Evolutionary conservation across 2,329 filamentous ascomycete species (phyloP).

Genomic region (Coccinonectria pachysandricola): DNA sequence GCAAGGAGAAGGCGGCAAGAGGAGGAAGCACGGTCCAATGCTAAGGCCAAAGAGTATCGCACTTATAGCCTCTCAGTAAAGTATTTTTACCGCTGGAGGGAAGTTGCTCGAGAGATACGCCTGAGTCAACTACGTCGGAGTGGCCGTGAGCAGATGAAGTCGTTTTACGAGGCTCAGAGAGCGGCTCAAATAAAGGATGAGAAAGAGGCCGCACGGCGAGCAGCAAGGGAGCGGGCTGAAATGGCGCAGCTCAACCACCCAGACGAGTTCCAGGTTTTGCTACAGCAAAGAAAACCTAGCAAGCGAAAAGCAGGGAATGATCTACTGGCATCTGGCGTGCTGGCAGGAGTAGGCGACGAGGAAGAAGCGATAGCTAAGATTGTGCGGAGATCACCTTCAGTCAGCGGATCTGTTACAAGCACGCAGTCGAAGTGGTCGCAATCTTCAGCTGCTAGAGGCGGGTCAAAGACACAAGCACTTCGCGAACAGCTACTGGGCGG

Average conservation of each 20-base stretch:
- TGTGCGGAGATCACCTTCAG: constrained; percentile 19
- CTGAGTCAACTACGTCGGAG: constrained; percentile 40
- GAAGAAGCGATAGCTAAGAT: constrained; percentile 24
- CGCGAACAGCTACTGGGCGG: constrained; percentile 24
- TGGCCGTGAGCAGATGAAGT: constrained; percentile 39
- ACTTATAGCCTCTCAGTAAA: constrained; percentile 40
- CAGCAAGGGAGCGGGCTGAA: constrained; percentile 16
- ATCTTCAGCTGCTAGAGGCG: constrained; percentile 13
- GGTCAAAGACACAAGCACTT: constrained; percentile 28
- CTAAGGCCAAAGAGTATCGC: constrained; percentile 38
- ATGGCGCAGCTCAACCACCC: constrained; percentile 21
- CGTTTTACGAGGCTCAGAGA: constrained; percentile 32
- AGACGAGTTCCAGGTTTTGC: constrained; percentile 24
- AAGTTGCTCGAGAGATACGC: constrained; percentile 36
- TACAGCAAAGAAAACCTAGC: constrained; percentile 22
- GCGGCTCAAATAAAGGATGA: constrained; percentile 22
- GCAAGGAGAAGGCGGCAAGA: constrained; percentile 32
- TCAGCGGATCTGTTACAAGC: constrained; percentile 12
- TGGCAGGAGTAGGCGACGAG: constrained; percentile 31
- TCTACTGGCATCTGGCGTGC: constrained; percentile 31
- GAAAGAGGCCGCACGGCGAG: constrained; percentile 23
- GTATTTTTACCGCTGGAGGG: constrained; percentile 47
- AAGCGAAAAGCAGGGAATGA: constrained; percentile 25
- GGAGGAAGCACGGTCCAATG: constrained; percentile 37
- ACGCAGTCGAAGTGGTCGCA: constrained; percentile 11